Conservation (phyloP, 106 monocot species). For the Platanthera guangdongensis region DNA sequence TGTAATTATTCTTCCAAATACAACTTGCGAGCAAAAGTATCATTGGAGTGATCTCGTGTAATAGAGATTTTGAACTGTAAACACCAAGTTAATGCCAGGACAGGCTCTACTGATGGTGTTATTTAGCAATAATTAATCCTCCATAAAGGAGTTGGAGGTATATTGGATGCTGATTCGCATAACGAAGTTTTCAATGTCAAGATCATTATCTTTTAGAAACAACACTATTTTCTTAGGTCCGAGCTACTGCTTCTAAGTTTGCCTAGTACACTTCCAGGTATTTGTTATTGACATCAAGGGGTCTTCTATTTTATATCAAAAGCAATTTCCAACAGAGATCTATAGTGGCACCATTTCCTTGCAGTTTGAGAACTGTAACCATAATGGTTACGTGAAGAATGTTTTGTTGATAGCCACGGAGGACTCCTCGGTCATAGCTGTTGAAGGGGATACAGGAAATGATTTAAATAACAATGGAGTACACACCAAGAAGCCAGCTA, state of each 20-base stretch:
- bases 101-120: background rate
- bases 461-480: slow-evolving; percentile 27
- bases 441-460: slow-evolving; percentile 63
- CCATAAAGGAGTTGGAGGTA: background rate
- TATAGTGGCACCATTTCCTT: slow-evolving; percentile 46
- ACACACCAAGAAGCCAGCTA: slow-evolving; percentile 50
- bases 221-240: background rate
- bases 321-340: slow-evolving; percentile 46
- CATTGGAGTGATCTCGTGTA: background rate
- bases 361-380: slow-evolving; percentile 39
- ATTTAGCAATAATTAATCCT: background rate
- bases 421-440: slow-evolving; percentile 56
- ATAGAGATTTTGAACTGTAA: background rate
- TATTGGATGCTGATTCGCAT: background rate
- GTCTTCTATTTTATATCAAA: slow-evolving; percentile 45
- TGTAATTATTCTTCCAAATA: background rate
- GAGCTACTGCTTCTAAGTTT: background rate
- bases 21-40: background rate
- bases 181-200: background rate
- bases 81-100: background rate
- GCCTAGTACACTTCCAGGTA: slow-evolving; percentile 37
- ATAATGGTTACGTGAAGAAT: slow-evolving; percentile 46
- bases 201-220: slow-evolving; percentile 1
- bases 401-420: slow-evolving; percentile 48
- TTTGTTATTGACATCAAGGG: slow-evolving; percentile 51